Conservation (phyloP, 1,284 basidiomycete species). For the Papiliotrema laurentii region DNA sequence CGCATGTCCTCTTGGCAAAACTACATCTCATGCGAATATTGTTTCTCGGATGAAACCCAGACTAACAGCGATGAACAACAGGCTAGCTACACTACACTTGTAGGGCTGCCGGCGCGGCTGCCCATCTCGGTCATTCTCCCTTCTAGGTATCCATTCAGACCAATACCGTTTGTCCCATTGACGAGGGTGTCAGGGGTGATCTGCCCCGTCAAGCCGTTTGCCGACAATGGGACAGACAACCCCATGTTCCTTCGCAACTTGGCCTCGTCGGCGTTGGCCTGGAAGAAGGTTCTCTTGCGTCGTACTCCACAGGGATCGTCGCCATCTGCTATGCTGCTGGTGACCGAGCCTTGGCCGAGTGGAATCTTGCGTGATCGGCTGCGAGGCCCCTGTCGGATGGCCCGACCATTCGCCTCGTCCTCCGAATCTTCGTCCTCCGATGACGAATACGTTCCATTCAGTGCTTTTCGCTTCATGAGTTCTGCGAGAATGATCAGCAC, state of each 20-base stretch:
- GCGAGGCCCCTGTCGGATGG: background rate
- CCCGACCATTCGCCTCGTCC: slow-evolving; percentile 5
- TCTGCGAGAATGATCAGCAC: no score
- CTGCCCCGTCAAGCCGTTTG: background rate
- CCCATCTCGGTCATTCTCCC: slow-evolving; percentile 6
- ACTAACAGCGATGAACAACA: no score
- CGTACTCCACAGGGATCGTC: slow-evolving; percentile 6
- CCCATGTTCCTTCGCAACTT: background rate
- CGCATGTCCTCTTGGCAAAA: no score
- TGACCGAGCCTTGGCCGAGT: background rate
- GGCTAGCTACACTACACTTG: slow-evolving; percentile 16
- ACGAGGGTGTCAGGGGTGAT: background rate
- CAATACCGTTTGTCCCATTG: slow-evolving; percentile 3
- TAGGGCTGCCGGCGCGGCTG: slow-evolving; percentile 25
- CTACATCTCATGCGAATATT: no score
- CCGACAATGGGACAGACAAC: slow-evolving; percentile 1
- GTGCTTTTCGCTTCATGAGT: slow-evolving; percentile 11
- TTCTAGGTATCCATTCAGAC: background rate
- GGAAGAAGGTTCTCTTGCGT: slow-evolving; percentile 10
- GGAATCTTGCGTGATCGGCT: background rate
- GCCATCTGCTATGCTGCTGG: background rate
- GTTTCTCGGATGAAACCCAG: no score
- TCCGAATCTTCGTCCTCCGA: slow-evolving; percentile 19
- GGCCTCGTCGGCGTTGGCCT: background rate
- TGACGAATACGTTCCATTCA: slow-evolving; percentile 11